Conservation (phyloP, 106 monocot species). For the Apostasia ramifera region DNA sequence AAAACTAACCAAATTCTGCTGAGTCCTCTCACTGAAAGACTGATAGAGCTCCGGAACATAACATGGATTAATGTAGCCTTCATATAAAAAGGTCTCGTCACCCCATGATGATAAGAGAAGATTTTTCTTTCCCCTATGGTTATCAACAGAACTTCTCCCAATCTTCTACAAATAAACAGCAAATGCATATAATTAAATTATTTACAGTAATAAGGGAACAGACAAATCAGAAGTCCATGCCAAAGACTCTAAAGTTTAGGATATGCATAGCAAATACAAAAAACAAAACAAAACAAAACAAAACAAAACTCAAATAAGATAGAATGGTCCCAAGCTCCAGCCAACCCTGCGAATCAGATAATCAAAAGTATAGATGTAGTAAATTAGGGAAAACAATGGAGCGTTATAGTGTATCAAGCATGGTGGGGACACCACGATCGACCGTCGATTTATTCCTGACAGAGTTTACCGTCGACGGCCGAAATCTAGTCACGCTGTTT, state of each 20-base stretch:
- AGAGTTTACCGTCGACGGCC: too few species aligned
- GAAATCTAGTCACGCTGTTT: too few species aligned
- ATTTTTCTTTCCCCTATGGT: constrained; percentile 80
- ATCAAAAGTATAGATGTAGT: too few species aligned
- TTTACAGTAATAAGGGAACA: not conserved
- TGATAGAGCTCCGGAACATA: constrained; percentile 44
- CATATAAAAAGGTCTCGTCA: constrained; percentile 62
- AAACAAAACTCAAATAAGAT: not conserved
- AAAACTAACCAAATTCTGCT: constrained; percentile 63
- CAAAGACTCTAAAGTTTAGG: not conserved
- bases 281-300: constrained; percentile 8
- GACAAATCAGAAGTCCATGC: not conserved
- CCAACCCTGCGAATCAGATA: too few species aligned
- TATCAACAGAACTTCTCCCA: constrained; percentile 46
- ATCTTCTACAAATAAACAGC: constrained; percentile 11
- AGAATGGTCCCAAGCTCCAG: too few species aligned
- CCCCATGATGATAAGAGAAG: constrained; percentile 89
- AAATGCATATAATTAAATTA: not conserved
- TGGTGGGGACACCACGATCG: too few species aligned
- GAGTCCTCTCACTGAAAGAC: constrained; percentile 70
- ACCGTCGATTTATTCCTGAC: too few species aligned
- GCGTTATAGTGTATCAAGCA: too few species aligned
- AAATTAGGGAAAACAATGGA: too few species aligned
- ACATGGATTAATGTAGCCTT: constrained; percentile 76
- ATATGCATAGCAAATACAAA: not conserved